Conservation (phyloP, 2,329 filamentous ascomycete genomes). For the Huntiella abstrusa region DNA sequence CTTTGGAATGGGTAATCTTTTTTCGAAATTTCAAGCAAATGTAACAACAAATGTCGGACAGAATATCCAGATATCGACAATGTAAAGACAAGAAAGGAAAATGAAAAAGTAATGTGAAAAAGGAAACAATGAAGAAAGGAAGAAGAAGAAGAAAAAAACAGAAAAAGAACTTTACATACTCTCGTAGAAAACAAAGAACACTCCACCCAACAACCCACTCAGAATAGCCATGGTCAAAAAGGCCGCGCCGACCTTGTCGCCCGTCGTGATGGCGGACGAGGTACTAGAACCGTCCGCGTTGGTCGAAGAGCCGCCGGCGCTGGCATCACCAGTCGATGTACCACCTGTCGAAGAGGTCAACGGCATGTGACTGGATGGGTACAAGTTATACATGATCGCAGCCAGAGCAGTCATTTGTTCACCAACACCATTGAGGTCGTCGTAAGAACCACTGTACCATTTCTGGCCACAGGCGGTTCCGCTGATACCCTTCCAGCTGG, state of each 20-base stretch:
- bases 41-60: too few relatives aligned
- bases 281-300: slow-evolving; percentile 18
- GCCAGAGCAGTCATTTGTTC: slow-evolving; percentile 51
- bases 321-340: slow-evolving; percentile 28
- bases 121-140: not conserved
- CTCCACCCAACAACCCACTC: slow-evolving; percentile 30
- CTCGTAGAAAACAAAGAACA: slow-evolving; percentile 23
- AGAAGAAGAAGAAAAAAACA: slow-evolving; percentile 9
- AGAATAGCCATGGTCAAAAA: slow-evolving; percentile 33
- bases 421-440: slow-evolving; percentile 43
- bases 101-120: slow-evolving; percentile 5
- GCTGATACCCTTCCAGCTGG: slow-evolving; percentile 29
- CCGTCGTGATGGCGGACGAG: slow-evolving; percentile 24
- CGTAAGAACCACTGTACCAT: slow-evolving; percentile 37
- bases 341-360: slow-evolving; percentile 38
- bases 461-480: slow-evolving; percentile 48
- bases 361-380: slow-evolving; percentile 24
- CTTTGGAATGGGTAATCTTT: too few relatives aligned
- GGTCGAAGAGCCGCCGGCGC: slow-evolving; percentile 22
- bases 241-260: slow-evolving; percentile 36
- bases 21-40: too few relatives aligned
- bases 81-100: slow-evolving; percentile 1
- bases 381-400: slow-evolving; percentile 41
- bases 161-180: slow-evolving; percentile 11
- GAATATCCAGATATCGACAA: not conserved